phyloP scores from a whole-genome alignment of 2,329 filamentous ascomycete species.

The Lecanicillium sp. region DNA sequence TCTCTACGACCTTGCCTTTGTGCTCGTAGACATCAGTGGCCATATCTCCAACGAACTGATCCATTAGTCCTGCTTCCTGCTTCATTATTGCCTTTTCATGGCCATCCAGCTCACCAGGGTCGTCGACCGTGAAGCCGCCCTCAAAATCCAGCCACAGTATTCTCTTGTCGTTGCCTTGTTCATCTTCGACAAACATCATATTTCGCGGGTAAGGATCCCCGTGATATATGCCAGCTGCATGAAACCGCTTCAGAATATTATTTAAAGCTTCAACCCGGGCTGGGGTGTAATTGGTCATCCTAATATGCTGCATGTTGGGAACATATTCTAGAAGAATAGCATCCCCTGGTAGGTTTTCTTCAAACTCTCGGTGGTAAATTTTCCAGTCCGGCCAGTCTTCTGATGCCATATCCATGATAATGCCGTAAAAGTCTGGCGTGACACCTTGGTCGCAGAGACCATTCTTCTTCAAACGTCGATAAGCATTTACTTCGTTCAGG shows the following conservation, averaged over 20 bases:
- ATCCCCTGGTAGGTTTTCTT: background rate
- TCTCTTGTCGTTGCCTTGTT: background rate
- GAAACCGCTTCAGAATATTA: background rate
- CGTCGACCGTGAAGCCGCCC: background rate
- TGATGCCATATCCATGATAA: background rate
- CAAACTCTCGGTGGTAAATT: background rate
- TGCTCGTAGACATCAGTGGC: background rate
- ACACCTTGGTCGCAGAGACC: background rate
- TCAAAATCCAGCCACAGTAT: conserved; percentile 2
- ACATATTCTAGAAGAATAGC: background rate
- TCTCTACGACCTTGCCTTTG: background rate
- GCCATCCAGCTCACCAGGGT: background rate
- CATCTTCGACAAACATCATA: background rate
- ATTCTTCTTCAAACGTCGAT: background rate
- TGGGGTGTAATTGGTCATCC: background rate
- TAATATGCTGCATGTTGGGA: background rate
- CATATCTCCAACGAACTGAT: background rate
- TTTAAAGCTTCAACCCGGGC: background rate
- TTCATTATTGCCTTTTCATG: background rate
- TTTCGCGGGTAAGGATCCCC: background rate
- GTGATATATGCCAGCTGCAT: background rate
- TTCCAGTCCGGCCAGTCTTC: background rate
- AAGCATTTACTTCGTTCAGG: background rate
- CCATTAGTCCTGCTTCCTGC: background rate
- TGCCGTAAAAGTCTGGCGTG: background rate